Conservation (phyloP, 768 basidiomycete species). For the Leccinum broughii region DNA sequence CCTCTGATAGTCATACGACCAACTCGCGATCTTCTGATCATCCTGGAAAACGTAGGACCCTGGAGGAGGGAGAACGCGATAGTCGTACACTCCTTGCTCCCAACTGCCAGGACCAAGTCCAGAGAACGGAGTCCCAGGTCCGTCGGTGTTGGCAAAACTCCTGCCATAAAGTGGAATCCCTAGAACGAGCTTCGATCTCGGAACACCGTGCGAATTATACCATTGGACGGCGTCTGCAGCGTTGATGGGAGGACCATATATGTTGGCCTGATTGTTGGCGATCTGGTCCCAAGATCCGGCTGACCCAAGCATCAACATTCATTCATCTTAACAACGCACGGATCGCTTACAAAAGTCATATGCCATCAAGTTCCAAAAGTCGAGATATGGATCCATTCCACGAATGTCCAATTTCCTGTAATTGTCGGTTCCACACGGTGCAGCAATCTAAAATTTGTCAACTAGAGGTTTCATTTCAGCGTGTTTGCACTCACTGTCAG, state of each 20-base stretch:
- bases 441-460: conserved; percentile 63
- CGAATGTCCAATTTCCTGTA: conserved; percentile 74
- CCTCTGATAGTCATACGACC: conserved; percentile 89
- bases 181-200: conserved; percentile 77
- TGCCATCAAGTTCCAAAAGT: conserved; percentile 98
- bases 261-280: conserved; percentile 84
- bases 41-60: conserved; percentile 69
- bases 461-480: not conserved
- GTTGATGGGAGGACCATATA: conserved; percentile 68
- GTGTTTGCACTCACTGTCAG: conserved; percentile 60
- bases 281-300: conserved; percentile 75
- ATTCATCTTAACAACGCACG: conserved; percentile 1
- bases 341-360: conserved; percentile 71
- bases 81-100: conserved; percentile 93
- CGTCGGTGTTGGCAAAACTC: conserved; percentile 82
- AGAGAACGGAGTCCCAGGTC: conserved; percentile 75
- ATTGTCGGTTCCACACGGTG: conserved; percentile 88
- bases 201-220: conserved; percentile 72
- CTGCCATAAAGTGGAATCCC: conserved; percentile 95
- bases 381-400: conserved; percentile 87
- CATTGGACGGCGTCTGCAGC: conserved; percentile 64
- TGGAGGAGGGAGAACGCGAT: conserved; percentile 82
- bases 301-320: conserved; percentile 29
- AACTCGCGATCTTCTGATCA: conserved; percentile 69
- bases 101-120: conserved; percentile 88